Percentiles rank a stretch among this genome's conserved stretches.
These are phyloP conservation scores for Mycena polygramma DNA, from an alignment of 768 basidiomycete species.

Conservation along the genomic window DNA sequence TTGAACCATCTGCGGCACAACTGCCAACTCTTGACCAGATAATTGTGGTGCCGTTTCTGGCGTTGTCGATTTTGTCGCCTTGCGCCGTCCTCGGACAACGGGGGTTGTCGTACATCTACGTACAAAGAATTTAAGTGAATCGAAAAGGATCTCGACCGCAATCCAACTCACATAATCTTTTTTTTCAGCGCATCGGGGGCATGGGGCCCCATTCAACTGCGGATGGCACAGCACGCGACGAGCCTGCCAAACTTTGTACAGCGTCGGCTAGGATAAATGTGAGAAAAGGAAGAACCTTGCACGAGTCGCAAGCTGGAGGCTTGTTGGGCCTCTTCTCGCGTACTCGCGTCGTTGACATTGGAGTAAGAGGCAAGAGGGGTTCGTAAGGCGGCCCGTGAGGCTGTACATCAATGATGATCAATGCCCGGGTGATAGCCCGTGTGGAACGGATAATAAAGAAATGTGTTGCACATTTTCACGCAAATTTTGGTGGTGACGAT, in stretches of 20 bases:
- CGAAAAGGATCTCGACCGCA: background rate
- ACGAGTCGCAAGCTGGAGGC: constrained; percentile 3
- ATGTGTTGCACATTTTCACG: no score
- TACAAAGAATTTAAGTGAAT: no score
- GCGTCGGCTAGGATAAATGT: background rate
- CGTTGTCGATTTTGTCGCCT: background rate
- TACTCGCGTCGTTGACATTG: background rate
- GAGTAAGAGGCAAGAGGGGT: background rate
- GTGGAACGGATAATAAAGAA: no score
- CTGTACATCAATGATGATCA: no score
- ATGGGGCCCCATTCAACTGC: constrained; percentile 2
- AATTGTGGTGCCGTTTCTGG: background rate
- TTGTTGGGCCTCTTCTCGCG: background rate
- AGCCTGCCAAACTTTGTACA: background rate
- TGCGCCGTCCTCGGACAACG: background rate
- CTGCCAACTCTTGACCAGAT: background rate
- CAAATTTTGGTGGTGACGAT: no score
- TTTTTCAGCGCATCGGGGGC: constrained; percentile 19
- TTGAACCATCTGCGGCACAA: background rate
- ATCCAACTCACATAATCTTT: background rate
- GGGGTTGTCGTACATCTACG: constrained; percentile 19
- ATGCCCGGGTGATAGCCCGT: no score
- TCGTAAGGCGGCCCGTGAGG: no score
- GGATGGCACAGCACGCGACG: constrained; percentile 21
- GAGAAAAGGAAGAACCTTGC: background rate